Evolutionary conservation across 306 rosid genomes (phyloP).

Genomic region (Dicorynia guianensis): DNA sequence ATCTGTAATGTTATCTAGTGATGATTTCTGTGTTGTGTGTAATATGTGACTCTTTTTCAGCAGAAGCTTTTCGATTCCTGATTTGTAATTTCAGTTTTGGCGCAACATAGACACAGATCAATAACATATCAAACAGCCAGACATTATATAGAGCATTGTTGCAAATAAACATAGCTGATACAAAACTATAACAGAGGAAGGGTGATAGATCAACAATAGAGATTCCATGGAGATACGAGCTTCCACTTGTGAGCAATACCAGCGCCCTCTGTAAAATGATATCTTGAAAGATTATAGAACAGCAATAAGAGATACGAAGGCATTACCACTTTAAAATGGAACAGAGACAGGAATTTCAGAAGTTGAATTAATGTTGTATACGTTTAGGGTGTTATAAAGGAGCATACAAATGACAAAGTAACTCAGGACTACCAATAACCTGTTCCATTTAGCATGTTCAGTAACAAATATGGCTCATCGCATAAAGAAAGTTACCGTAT

Average conservation of each 20-base stretch:
- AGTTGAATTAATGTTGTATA: slow-evolving; percentile 8
- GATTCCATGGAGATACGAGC: not conserved
- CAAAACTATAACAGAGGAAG: not conserved
- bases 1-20: slow-evolving; percentile 44
- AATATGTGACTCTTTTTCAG: slow-evolving; percentile 47
- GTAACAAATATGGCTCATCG: slow-evolving; percentile 10
- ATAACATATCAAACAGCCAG: slow-evolving; percentile 31
- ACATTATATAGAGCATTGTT: not conserved
- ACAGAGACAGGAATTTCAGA: not conserved
- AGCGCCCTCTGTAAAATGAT: not conserved
- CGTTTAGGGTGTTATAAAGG: slow-evolving; percentile 11
- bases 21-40: slow-evolving; percentile 49
- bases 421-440: slow-evolving; percentile 9
- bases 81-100: slow-evolving; percentile 22
- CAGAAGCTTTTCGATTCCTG: slow-evolving; percentile 44
- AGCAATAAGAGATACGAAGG: slow-evolving; percentile 4
- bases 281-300: not conserved
- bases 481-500: slow-evolving; percentile 11
- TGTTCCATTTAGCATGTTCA: slow-evolving; percentile 26
- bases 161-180: not conserved
- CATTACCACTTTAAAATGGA: not conserved
- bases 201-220: slow-evolving; percentile 6
- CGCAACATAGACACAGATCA: slow-evolving; percentile 3
- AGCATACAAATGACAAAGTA: slow-evolving; percentile 15
- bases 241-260: not conserved